Evolutionary conservation across 2,329 filamentous ascomycete genomes (phyloP), one percentile per base, ranked within the genome.

Genomic region (Diaporthe vexans): DNA sequence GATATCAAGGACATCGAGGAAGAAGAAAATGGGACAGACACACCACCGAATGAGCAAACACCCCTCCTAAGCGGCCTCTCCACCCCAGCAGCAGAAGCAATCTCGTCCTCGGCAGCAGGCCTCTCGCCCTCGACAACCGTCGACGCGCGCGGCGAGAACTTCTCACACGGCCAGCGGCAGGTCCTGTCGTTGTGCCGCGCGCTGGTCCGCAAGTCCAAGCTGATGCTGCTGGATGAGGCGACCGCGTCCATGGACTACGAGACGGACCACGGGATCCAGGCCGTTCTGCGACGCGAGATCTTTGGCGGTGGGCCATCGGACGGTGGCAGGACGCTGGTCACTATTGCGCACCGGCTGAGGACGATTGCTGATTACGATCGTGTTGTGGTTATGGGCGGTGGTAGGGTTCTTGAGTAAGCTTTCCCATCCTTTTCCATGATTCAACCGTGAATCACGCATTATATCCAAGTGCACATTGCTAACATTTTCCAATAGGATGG

Each of bases 311-410:
- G 83, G 17, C 19, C 43, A 1, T 46, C 21, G 13, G 46, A 37
- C 19, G 81, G 84, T 15, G 85, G 85, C 35, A 83, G 88, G 33
- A 91, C 89, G 13, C 82, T 91, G 5, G 86, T 91, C 26, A 90
- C 89, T 3, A 90, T 91, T 76, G 89, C 88, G 9, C 89, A 91
- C 79, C 85, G 89, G 6, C 80, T 91, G 63, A 83, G 87, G 56
- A 91, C 89, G 0, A 90, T 92, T 70, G 87, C 90, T 73, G 89
- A 91, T 79, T 91, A 90, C 76, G 89, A 92, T 77, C 84, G 84
- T 40, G 85, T 92, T 0, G 85, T 91, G 4, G 89, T 91, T 21
- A 87, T 91, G 87, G 85, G 85, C 10, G 85, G 84, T 0, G 89
- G 89, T 0, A 82, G 82, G 40, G 87, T 91, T 9, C 77, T 89